These are phyloP conservation scores for Penicillium sp. DNA, from an alignment of 2,329 filamentous ascomycete species.

Conservation along the genomic window DNA sequence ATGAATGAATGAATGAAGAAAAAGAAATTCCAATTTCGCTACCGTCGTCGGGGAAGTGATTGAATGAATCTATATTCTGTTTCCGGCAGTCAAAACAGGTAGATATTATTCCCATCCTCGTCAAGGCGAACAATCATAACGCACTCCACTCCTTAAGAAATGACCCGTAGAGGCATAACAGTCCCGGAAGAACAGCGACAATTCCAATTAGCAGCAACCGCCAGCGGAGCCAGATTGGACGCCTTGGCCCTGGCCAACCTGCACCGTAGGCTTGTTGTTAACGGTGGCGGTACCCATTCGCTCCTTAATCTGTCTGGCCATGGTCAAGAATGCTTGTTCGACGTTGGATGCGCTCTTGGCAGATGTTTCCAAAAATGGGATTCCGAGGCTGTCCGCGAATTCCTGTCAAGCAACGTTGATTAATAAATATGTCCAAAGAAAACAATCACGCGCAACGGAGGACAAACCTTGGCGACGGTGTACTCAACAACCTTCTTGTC, in stretches of 20 bases:
- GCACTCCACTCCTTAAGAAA: slow-evolving; percentile 6
- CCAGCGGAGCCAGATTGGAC: slow-evolving; percentile 82
- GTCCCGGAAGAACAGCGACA: background rate
- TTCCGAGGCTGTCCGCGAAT: slow-evolving; percentile 97
- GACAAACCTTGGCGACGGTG: slow-evolving; percentile 90
- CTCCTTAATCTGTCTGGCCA: slow-evolving; percentile 99
- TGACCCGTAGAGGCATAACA: background rate
- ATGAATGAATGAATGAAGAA: background rate
- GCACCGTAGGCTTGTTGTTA: slow-evolving; percentile 98
- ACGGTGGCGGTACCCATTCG: slow-evolving; percentile 96
- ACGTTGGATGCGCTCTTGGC: slow-evolving; percentile 99
- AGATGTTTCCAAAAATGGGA: slow-evolving; percentile 98
- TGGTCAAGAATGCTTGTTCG: slow-evolving; percentile 99
- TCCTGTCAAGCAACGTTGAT: slow-evolving; percentile 57
- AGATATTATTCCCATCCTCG: slow-evolving; percentile 21
- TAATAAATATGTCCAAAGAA: background rate
- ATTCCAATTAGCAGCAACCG: slow-evolving; percentile 75
- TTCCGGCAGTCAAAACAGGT: slow-evolving; percentile 18
- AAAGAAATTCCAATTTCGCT: background rate
- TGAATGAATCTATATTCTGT: background rate
- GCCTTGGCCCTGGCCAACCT: slow-evolving; percentile 90
- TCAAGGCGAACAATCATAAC: slow-evolving; percentile 20
- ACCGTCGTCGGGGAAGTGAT: background rate
- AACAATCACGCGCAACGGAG: background rate
- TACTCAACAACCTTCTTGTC: slow-evolving; percentile 99